Base-by-base conservation (phyloP, 805 yeast genomes). In the Ogataea polymorpha region DNA sequence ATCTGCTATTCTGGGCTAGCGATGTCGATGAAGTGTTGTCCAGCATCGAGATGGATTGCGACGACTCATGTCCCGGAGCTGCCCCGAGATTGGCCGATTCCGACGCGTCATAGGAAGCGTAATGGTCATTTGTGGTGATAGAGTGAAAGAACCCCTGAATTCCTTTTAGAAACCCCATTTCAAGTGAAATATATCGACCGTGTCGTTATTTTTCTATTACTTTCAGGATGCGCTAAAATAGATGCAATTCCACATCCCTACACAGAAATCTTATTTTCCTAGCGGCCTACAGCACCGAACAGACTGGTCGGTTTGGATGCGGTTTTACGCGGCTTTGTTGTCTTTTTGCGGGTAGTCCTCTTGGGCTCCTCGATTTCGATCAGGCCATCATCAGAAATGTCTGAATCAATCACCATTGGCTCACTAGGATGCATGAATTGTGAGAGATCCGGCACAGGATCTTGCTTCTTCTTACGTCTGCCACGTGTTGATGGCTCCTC, bases 91-190 rank as follows among this genome's bases (percentile, higher is more conserved):
- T 59, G n/a, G 68, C 57, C 20, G 56, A 58, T 5, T 61, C 55
- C 23, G 58, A 53, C 18, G 44, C 46, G 10, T 70, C 78, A 45
- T 72, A 77, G 29, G 75, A 70, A 16, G 82, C 82, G 54, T 77
- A 77, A 53, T 77, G 82, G 49, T 77, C 82, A 6, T 71, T 73
- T 3, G 82, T 77, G 6, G 81, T 76, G 29, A 77, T 68, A 20
- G 79, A 73, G 52, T 77, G 61, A 42, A 65, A 48, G 39, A 63
- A 62, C 55, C 67, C 63, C 55, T 69, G 56, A 48, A 64, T 45
- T 32, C 53, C 53, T 15, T 54, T 59, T 15, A 62, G 42, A 20
- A 63, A 45, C 11, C 63, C 61, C 63, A 59, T 59, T 25, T 34
- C 26, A 8, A 12, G 7, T n/a, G n/a, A 23, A 32, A 3, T 20